phyloP scores from a whole-genome alignment of 805 yeast genomes.

The Saccharomycopsis oosterbeekiorum region DNA sequence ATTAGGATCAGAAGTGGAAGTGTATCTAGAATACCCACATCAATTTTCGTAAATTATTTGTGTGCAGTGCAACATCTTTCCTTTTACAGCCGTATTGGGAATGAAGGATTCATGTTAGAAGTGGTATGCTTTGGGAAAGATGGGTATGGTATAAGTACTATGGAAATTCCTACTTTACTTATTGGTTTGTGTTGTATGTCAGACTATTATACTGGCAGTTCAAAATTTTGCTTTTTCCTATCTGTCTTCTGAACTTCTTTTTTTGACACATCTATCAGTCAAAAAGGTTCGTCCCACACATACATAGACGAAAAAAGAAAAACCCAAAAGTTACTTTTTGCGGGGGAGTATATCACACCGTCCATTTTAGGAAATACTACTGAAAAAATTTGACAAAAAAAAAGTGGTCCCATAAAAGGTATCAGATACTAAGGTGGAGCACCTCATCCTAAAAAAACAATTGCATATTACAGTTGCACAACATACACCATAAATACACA shows the following conservation, averaged over 20 bases:
- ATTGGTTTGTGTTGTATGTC: background rate
- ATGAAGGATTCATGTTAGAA: background rate
- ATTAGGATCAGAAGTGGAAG: background rate
- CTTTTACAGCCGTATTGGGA: background rate
- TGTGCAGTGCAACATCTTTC: background rate
- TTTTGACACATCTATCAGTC: background rate
- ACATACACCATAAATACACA: background rate
- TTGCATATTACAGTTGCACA: background rate
- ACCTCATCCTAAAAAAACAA: too few species aligned
- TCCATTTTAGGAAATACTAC: background rate
- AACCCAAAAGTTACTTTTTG: background rate
- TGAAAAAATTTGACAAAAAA: background rate
- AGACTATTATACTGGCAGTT: too few species aligned
- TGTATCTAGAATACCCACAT: background rate
- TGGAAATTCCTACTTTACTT: background rate
- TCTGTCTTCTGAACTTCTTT: background rate
- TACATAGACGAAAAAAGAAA: background rate
- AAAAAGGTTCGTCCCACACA: too few species aligned
- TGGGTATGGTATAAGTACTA: background rate
- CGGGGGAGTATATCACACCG: background rate
- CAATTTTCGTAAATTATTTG: too few species aligned
- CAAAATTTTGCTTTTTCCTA: too few species aligned
- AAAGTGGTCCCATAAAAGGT: background rate
- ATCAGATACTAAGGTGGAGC: background rate
- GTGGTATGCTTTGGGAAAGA: too few species aligned